Percentiles rank a stretch among this genome's conserved stretches.
Conservation (phyloP, 1,284 basidiomycete genomes). For the Pseudozyma hubeiensis region DNA sequence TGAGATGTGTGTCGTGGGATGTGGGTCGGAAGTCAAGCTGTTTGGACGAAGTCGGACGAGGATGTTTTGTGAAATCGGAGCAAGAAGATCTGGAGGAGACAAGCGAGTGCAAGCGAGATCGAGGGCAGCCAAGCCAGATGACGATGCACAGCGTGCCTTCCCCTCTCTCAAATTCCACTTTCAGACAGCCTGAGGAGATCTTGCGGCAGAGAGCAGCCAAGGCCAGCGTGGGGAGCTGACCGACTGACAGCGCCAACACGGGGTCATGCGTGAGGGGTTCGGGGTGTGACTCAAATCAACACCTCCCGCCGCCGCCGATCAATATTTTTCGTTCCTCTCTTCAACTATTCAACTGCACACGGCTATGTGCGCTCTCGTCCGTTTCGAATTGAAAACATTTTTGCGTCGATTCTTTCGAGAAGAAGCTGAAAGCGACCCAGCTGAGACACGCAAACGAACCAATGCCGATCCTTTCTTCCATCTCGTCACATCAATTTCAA, state of each 20-base stretch:
- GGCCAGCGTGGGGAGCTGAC: too few relatives aligned
- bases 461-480: constrained; percentile 1
- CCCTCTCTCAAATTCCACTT: too few relatives aligned
- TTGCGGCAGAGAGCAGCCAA: too few relatives aligned
- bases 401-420: neutral
- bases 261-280: constrained; percentile 1
- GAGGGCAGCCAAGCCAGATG: neutral
- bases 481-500: too few relatives aligned
- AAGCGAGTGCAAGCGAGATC: neutral
- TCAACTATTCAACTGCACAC: too few relatives aligned
- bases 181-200: too few relatives aligned
- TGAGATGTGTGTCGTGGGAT: neutral
- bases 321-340: too few relatives aligned
- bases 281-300: constrained; percentile 1
- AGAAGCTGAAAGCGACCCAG: constrained; percentile 13
- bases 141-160: too few relatives aligned
- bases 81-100: constrained; percentile 2
- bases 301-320: too few relatives aligned
- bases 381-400: too few relatives aligned
- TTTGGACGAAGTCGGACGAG: neutral
- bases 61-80: neutral
- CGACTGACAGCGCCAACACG: neutral
- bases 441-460: constrained; percentile 3
- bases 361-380: too few relatives aligned
- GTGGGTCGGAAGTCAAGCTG: neutral